These are phyloP conservation scores for Podaxis carcinomalis DNA, from an alignment of 768 basidiomycete genomes.

Conservation along the genomic window DNA sequence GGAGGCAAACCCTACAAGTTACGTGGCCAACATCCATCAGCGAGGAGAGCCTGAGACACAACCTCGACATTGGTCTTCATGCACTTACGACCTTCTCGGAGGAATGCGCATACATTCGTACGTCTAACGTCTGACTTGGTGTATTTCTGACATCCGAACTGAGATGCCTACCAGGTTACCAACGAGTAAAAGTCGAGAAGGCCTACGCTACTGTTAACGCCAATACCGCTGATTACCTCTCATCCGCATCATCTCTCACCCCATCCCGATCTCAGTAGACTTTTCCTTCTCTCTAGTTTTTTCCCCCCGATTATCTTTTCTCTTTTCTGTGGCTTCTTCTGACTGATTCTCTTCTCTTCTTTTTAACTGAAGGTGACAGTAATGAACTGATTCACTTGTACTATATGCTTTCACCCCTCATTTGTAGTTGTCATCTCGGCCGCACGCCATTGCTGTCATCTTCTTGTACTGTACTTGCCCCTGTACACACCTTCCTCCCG, in stretches of 20 bases:
- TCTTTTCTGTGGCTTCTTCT: not conserved
- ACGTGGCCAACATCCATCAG: slow-evolving; percentile 25
- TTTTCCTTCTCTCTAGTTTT: slow-evolving; percentile 9
- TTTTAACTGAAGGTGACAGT: not conserved
- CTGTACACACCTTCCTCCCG: not conserved
- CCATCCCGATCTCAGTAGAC: slow-evolving; percentile 7
- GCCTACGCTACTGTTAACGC: slow-evolving; percentile 35
- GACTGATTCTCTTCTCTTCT: not conserved
- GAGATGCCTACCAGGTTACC: slow-evolving; percentile 29
- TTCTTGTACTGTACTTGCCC: slow-evolving; percentile 7
- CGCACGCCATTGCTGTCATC: not conserved
- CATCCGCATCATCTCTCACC: slow-evolving; percentile 6
- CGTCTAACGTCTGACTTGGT: slow-evolving; percentile 26
- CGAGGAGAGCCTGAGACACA: slow-evolving; percentile 40
- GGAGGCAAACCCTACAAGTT: slow-evolving; percentile 29
- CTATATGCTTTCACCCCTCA: slow-evolving; percentile 5
- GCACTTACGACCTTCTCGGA: slow-evolving; percentile 40
- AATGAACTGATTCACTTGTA: slow-evolving; percentile 7
- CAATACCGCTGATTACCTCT: slow-evolving; percentile 10
- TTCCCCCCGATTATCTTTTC: slow-evolving; percentile 2
- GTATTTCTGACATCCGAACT: slow-evolving; percentile 5
- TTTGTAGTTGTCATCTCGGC: slow-evolving; percentile 2
- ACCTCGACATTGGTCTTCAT: slow-evolving; percentile 34
- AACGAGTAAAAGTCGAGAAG: slow-evolving; percentile 43
- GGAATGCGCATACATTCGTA: slow-evolving; percentile 42